phyloP scores from a whole-genome alignment of 495 filamentous ascomycete genomes.

The Xylaria venustula region DNA sequence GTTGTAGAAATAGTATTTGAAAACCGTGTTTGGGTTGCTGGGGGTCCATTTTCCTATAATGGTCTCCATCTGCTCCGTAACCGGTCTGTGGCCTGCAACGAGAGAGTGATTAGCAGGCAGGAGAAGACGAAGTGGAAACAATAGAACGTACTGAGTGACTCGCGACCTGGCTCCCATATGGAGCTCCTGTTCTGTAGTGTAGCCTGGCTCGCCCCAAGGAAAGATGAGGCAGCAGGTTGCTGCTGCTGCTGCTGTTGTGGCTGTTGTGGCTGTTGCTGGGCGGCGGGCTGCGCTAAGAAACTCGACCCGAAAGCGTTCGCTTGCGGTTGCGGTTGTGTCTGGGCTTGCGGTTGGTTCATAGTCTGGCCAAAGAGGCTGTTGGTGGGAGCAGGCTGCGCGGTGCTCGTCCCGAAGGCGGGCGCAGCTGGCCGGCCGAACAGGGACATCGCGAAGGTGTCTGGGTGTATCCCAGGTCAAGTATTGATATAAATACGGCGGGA shows the following conservation, averaged over 20 bases:
- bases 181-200: conserved; percentile 37
- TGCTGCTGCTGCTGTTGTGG: conserved; percentile 13
- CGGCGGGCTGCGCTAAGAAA: conserved; percentile 9
- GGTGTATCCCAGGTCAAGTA: not conserved
- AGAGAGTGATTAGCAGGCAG: conserved; percentile 12
- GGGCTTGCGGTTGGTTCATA: conserved; percentile 18
- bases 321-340: conserved; percentile 21
- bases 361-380: conserved; percentile 19
- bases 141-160: conserved; percentile 38
- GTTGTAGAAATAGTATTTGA: conserved; percentile 95
- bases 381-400: conserved; percentile 14
- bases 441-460: conserved; percentile 14
- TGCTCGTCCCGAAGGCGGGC: conserved; percentile 18
- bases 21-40: conserved; percentile 64
- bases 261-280: conserved; percentile 15
- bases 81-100: conserved; percentile 61
- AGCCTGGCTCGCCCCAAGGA: conserved; percentile 35
- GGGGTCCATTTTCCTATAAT: conserved; percentile 85
- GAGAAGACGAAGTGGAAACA: not conserved
- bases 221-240: conserved; percentile 20
- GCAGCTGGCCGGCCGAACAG: conserved; percentile 25
- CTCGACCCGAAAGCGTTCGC: conserved; percentile 16
- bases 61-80: conserved; percentile 78
- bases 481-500: not conserved
- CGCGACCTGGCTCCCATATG: conserved; percentile 49